Evolutionary conservation across 345 rosid genomes (phyloP).

Genomic region (Gossypium raimondii): DNA sequence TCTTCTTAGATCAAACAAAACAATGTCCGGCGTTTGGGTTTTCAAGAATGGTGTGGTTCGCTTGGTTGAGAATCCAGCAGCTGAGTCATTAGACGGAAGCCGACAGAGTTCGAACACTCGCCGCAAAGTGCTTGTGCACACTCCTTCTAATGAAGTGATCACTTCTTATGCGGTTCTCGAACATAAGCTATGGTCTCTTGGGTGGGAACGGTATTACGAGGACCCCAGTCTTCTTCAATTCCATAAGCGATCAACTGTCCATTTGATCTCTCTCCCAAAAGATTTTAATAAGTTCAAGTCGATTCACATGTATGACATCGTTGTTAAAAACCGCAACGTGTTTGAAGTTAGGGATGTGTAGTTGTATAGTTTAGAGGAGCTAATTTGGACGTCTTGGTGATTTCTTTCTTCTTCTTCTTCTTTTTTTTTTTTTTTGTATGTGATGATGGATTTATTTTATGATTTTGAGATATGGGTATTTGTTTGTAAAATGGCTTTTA

Average conservation of each 20-base stretch:
- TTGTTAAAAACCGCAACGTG: constrained; percentile 63
- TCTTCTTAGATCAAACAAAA: background rate
- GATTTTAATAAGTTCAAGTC: constrained; percentile 65
- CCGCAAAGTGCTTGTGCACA: constrained; percentile 49
- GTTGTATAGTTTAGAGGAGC: constrained; percentile 3
- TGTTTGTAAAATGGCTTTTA: background rate
- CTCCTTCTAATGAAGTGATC: constrained; percentile 57
- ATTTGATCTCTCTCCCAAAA: constrained; percentile 71
- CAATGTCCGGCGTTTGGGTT: constrained; percentile 83
- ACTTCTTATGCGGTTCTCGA: constrained; percentile 59
- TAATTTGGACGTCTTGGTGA: background rate
- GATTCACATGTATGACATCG: constrained; percentile 83
- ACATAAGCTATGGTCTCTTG: constrained; percentile 49
- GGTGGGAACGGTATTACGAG: constrained; percentile 77
- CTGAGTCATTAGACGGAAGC: constrained; percentile 35
- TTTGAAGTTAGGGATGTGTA: constrained; percentile 59
- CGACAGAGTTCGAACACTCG: constrained; percentile 22
- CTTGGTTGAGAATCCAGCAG: constrained; percentile 55
- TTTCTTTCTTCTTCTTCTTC: background rate
- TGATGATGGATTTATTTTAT: background rate
- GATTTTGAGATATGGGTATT: background rate
- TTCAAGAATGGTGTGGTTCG: constrained; percentile 67
- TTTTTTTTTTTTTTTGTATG: background rate
- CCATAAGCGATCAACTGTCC: constrained; percentile 57
- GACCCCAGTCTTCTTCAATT: constrained; percentile 68